phyloP scores from a whole-genome alignment of 495 filamentous ascomycete species.

The Saxophila tyrrhenica region DNA sequence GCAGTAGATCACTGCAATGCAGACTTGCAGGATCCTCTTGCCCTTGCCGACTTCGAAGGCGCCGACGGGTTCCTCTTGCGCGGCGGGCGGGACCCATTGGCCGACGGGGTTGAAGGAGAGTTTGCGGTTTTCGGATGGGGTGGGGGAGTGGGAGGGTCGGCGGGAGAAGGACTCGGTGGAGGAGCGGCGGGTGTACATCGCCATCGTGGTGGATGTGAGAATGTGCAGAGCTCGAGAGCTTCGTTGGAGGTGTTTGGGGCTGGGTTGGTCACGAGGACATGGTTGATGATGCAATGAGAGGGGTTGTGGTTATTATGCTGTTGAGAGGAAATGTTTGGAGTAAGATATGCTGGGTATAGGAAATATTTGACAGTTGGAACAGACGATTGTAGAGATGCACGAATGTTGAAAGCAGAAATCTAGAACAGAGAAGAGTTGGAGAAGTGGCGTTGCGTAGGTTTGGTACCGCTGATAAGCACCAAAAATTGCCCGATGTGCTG shows the following conservation, averaged over 20 bases:
- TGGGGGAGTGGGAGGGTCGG: constrained; percentile 5
- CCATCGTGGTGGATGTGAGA: not conserved
- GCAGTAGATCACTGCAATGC: constrained; percentile 63
- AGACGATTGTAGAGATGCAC: no score
- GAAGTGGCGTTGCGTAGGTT: no score
- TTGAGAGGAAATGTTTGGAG: no score
- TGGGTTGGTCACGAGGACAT: not conserved
- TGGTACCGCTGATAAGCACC: no score
- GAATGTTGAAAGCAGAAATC: no score
- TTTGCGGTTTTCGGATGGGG: constrained; percentile 25
- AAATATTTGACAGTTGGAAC: no score
- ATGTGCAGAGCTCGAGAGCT: not conserved
- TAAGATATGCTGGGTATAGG: no score
- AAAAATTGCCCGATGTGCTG: no score
- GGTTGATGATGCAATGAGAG: not conserved
- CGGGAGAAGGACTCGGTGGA: not conserved
- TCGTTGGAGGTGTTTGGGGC: not conserved
- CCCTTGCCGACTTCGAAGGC: constrained; percentile 39
- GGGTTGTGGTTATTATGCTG: not conserved
- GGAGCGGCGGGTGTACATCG: not conserved
- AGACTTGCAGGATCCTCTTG: constrained; percentile 50
- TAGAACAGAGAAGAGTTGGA: no score
- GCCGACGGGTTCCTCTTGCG: constrained; percentile 26
- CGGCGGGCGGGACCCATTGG: constrained; percentile 24
- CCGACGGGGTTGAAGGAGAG: constrained; percentile 33